Evolutionary conservation across 2,329 filamentous ascomycete genomes (phyloP).

Genomic region (Epichloe scottii): DNA sequence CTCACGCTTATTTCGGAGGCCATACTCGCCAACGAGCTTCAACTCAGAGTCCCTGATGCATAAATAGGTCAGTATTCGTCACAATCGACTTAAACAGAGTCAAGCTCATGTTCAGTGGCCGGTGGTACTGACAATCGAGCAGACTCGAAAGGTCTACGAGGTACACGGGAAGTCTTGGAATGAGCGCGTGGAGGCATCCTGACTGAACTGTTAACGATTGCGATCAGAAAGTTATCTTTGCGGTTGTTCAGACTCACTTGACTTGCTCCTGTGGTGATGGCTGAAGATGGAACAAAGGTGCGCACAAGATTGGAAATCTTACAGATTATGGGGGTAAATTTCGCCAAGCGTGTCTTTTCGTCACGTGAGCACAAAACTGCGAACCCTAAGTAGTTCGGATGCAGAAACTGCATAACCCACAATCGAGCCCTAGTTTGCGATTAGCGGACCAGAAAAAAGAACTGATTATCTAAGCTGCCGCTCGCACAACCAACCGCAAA

Average conservation of each 20-base stretch:
- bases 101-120: conserved; percentile 98
- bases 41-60: conserved; percentile 86
- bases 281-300: conserved; percentile 20
- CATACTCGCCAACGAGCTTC: conserved; percentile 99
- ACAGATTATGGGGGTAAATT: conserved; percentile 23
- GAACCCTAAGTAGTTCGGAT: conserved; percentile 21
- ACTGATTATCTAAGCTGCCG: conserved; percentile 24
- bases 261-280: conserved; percentile 25
- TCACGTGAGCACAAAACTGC: conserved; percentile 16
- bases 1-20: conserved; percentile 99
- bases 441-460: conserved; percentile 11
- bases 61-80: conserved; percentile 52
- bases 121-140: conserved; percentile 95
- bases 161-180: conserved; percentile 99
- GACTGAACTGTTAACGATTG: conserved; percentile 13
- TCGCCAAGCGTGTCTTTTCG: not conserved
- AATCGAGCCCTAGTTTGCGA: conserved; percentile 21
- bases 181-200: conserved; percentile 50
- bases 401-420: conserved; percentile 8
- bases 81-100: conserved; percentile 91
- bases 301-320: conserved; percentile 17
- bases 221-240: not conserved
- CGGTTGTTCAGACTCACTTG: conserved; percentile 22
- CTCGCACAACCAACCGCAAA: conserved; percentile 27
- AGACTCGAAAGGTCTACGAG: conserved; percentile 96